Conservation (phyloP, 78 protist genomes). For the Planoprotostelium fungivorum region DNA sequence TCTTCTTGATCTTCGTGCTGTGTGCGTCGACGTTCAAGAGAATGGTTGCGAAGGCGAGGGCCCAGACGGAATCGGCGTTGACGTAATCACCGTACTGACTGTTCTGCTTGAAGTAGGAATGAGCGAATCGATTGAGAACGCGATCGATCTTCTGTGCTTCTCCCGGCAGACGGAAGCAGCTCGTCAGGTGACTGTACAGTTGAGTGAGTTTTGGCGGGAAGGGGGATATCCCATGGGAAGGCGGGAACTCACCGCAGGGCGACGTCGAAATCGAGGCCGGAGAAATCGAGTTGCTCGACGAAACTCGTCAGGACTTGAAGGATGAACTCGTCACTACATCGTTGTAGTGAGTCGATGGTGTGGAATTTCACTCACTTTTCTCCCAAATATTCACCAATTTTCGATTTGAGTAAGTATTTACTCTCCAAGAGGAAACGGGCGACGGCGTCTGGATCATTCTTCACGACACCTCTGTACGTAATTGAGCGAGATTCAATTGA, state of each 20-base stretch:
- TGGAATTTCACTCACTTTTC: neutral
- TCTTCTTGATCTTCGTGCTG: slow-evolving; percentile 66
- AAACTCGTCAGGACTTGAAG: slow-evolving; percentile 78
- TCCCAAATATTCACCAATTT: neutral
- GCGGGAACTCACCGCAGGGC: slow-evolving; percentile 84
- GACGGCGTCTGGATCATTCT: neutral
- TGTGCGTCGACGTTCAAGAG: slow-evolving; percentile 56
- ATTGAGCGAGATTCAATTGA: neutral
- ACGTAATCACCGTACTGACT: slow-evolving; percentile 35
- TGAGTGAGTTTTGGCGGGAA: neutral
- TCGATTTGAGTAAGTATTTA: neutral
- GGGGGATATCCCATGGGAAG: no score
- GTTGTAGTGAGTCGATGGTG: neutral
- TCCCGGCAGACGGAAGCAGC: slow-evolving; percentile 90
- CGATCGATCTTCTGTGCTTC: slow-evolving; percentile 97
- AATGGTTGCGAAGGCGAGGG: neutral
- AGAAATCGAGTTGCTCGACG: slow-evolving; percentile 78
- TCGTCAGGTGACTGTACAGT: neutral
- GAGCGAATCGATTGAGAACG: slow-evolving; percentile 95
- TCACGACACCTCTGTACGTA: neutral
- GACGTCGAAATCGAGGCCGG: slow-evolving; percentile 72
- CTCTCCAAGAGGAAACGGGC: neutral
- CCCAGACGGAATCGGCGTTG: slow-evolving; percentile 50
- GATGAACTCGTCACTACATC: slow-evolving; percentile 34
- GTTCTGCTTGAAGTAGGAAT: slow-evolving; percentile 71